phyloP scores from a whole-genome alignment of 306 rosid genomes.

The Prunus mongolica region DNA sequence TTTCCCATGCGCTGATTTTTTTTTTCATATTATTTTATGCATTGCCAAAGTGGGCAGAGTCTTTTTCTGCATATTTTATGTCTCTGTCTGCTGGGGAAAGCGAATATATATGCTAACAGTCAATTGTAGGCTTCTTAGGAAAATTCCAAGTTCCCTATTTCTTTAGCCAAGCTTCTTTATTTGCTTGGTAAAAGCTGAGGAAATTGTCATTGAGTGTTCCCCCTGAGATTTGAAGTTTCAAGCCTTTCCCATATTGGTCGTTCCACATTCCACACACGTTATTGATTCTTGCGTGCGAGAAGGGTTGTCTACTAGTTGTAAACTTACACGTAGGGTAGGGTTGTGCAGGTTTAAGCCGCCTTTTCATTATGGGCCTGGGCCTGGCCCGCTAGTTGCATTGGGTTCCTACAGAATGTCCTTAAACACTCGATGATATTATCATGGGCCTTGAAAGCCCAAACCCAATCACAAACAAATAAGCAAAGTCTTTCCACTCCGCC shows the following conservation, averaged over 20 bases:
- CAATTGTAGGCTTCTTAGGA: not conserved
- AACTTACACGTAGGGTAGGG: not conserved
- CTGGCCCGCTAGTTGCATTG: not conserved
- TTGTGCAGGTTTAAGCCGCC: not conserved
- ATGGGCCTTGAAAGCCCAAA: too few species aligned
- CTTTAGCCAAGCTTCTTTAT: too few species aligned
- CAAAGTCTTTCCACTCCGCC: too few species aligned
- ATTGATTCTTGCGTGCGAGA: not conserved
- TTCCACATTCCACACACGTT: not conserved
- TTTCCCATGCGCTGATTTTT: constrained; percentile 17
- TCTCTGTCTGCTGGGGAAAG: not conserved
- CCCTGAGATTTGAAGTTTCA: not conserved
- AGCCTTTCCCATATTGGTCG: not conserved
- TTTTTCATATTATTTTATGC: not conserved
- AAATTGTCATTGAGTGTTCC: not conserved
- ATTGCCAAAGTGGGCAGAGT: not conserved
- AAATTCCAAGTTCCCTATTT: not conserved
- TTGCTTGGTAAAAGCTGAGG: not conserved
- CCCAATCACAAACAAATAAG: too few species aligned
- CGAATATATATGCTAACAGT: not conserved
- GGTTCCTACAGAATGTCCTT: too few species aligned
- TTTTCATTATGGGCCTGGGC: not conserved
- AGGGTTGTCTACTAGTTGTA: not conserved
- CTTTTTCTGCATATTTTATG: not conserved
- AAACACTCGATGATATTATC: too few species aligned